Percentiles rank a stretch among this genome's conserved stretches.
These are phyloP conservation scores for Fusarium miscanthi DNA, from an alignment of 2,329 filamentous ascomycete species.

Conservation along the genomic window DNA sequence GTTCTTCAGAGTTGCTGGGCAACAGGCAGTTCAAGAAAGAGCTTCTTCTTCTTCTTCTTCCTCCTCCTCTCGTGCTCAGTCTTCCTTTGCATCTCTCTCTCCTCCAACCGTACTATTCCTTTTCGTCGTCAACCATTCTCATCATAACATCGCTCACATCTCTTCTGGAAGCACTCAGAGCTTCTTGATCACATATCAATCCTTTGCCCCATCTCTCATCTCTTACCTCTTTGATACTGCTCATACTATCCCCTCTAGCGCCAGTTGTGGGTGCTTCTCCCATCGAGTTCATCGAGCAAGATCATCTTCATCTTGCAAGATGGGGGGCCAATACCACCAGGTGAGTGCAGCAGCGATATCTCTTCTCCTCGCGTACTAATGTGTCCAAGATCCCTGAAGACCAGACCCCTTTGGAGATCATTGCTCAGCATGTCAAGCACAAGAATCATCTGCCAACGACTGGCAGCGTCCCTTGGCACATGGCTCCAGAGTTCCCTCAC, in stretches of 20 bases:
- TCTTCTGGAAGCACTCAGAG: neutral
- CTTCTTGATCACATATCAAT: neutral
- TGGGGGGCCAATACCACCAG: neutral
- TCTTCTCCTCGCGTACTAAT: neutral
- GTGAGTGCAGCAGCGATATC: neutral
- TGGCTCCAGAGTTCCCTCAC: slow-evolving; percentile 39
- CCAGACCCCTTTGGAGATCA: slow-evolving; percentile 3
- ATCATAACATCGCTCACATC: neutral
- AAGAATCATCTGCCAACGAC: neutral
- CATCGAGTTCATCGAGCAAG: neutral
- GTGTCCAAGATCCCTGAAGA: neutral
- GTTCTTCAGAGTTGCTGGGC: neutral
- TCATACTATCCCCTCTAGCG: too few relatives aligned
- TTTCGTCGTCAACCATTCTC: neutral
- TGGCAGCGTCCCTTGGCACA: slow-evolving; percentile 21
- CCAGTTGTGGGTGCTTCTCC: neutral
- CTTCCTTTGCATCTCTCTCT: neutral
- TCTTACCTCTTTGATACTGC: neutral
- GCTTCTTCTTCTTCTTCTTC: neutral
- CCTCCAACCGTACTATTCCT: neutral
- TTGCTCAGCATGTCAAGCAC: slow-evolving; percentile 20
- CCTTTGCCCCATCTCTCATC: rapidly evolving
- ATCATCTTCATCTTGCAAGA: neutral
- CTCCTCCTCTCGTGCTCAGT: neutral
- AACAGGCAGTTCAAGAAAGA: neutral